Evolutionary conservation across 169 alveolate genomes (phyloP), one percentile per base, ranked within the genome.

Genomic region (Cryptosporidium baileyi): DNA sequence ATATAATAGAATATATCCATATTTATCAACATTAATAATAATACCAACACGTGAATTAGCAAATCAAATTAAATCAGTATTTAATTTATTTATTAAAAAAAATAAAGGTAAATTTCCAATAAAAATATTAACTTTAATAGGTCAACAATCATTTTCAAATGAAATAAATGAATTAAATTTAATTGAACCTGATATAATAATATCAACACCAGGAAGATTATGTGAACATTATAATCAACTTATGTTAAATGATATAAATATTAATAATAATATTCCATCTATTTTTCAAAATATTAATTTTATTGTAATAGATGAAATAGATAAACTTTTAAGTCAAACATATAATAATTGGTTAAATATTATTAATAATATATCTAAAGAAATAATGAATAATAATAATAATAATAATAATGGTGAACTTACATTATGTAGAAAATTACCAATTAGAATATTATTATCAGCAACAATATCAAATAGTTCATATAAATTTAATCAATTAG

Each of bases 31-130:
- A 15, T 65, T 96, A 26, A 90, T 96, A 32, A 63, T 96, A 40
- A 94, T 96, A 41, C 98, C 99, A 36, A 91, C 97, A 15, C 93
- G 98, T 89, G 99, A 96, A 82, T 91, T 96, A 57, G 97, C 97
- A 2, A 89, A 89, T 32, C 94, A 96, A 89, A 93, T 95, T 19
- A 90, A 94, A 65, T 90, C 90, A 54, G 95, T 95, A 61, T 90
- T 94, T 44, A 89, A 67, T 36, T 91, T 91, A 28, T 96, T 94
- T 79, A 89, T 95, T 7, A 59, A 80, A 34, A 49, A 38, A 3
- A 74, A 81, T 11, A 74, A 41, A 40, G 85, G 85, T 8, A 51
- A 28, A 57, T 74, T 54, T 54, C 85, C 85, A 5, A 74, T 74
- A 17, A 51, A 41, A 24, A 24, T 74, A 17, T 52, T 60, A 0